Evolutionary conservation across 768 basidiomycete species (phyloP), one percentile per base, ranked within the genome.

Genomic region (Russula lepida): DNA sequence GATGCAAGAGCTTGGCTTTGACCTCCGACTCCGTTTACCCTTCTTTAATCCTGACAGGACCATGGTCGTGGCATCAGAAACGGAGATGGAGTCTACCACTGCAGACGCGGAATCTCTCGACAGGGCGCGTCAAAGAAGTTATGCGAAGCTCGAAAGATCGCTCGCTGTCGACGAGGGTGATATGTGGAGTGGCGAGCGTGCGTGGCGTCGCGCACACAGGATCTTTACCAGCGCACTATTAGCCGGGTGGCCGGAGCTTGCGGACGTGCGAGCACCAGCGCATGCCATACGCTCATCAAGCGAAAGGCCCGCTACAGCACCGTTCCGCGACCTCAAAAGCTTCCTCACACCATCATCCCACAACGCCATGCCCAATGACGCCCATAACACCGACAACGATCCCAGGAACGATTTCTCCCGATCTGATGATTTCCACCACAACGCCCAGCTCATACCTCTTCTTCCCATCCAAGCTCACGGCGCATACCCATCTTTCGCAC

Each of bases 171-270:
- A 64, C 23, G 54, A 60, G 9, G 64, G 69, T 2, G 71, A 67
- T 23, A 62, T 71, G 55, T 74, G 74, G 74, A 61, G 67, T 21
- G 62, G 43, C 58, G 68, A 64, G 56, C 64, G 66, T 23, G 79
- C 84, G 4, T 76, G 80, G 56, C 75, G 79, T n/a, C 73, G 74
- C 6, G 82, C 79, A 0, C 69, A 80, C 21, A 70, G 74, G 43
- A 71, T 85, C 4, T 89, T 89, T 68, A 73, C 78, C 8, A 74
- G 79, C 27, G 78, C 81, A 56, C 69, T 87, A 15, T 74, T 88
- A 37, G 80, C 83, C 1, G 81, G 84, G 60, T 85, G 78, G 76
- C 81, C 82, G 0, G 59, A 66, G 11, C 70, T 83, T 43, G 54
- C 68, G 47, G 23, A 60, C 7, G 66, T 77, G 43, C 55, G 64